A percentile compares a stretch with the other conserved stretches of the same genome.
Conservation (phyloP, 2,329 filamentous ascomycete genomes). For the Pseudogymnoascus sp. region DNA sequence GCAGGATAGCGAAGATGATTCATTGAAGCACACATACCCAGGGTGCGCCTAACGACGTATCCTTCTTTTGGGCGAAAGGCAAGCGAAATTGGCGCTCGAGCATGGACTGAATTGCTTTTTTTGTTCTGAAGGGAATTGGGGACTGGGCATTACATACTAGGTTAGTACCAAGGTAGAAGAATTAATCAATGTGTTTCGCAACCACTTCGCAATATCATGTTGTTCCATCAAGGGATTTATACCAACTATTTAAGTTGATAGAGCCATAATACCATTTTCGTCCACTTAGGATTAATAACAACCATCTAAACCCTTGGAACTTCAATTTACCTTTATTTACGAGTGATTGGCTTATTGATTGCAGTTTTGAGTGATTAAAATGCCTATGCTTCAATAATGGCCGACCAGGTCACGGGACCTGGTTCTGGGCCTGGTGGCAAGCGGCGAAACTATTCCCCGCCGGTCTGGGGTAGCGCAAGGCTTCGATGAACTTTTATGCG, state of each 20-base stretch:
- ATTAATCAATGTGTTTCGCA: background rate
- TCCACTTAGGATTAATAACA: no score
- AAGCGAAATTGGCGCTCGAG: constrained; percentile 4
- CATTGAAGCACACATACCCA: background rate
- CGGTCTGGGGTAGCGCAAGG: constrained; percentile 7
- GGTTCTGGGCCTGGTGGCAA: background rate
- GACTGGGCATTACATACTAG: constrained; percentile 1
- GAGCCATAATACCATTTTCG: no score
- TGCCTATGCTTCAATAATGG: no score
- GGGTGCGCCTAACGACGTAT: background rate
- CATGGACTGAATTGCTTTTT: background rate
- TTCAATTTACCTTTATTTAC: no score
- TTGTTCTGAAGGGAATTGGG: background rate
- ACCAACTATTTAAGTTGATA: no score
- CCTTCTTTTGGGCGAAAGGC: constrained; percentile 3
- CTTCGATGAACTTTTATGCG: constrained; percentile 9
- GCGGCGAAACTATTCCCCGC: background rate
- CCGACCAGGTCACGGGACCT: background rate
- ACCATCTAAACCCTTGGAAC: no score
- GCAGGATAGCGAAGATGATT: background rate
- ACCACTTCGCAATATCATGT: background rate
- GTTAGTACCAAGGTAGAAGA: background rate
- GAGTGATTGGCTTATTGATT: no score
- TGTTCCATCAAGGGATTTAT: background rate
- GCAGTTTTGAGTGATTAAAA: no score